Evolutionary conservation across 2,329 filamentous ascomycete genomes (phyloP).

Genomic region (Alternaria viburni): DNA sequence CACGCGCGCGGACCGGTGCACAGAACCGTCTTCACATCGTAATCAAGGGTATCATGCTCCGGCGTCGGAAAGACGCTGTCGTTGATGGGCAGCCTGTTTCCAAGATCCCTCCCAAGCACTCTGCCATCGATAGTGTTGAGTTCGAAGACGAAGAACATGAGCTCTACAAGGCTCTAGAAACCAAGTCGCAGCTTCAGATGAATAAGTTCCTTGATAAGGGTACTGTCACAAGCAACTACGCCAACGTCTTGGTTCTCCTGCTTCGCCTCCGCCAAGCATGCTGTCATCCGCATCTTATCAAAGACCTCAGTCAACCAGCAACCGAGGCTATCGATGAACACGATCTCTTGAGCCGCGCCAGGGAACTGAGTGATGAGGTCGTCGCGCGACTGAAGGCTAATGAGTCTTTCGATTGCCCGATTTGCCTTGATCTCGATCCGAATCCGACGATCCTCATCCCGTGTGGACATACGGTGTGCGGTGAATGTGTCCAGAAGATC

Average conservation of each 20-base stretch:
- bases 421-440: slow-evolving; percentile 77
- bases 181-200: slow-evolving; percentile 71
- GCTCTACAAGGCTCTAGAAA: slow-evolving; percentile 72
- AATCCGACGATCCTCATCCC: slow-evolving; percentile 81
- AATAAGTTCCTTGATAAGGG: slow-evolving; percentile 76
- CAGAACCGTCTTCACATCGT: slow-evolving; percentile 77
- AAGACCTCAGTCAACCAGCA: slow-evolving; percentile 69
- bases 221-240: slow-evolving; percentile 73
- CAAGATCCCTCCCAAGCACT: slow-evolving; percentile 69
- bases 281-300: slow-evolving; percentile 76
- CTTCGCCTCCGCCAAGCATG: slow-evolving; percentile 81
- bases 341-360: slow-evolving; percentile 68
- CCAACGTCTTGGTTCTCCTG: slow-evolving; percentile 78
- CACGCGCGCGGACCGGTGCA: slow-evolving; percentile 51
- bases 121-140: slow-evolving; percentile 65
- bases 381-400: slow-evolving; percentile 69
- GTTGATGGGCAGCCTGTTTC: slow-evolving; percentile 83
- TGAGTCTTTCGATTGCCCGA: slow-evolving; percentile 76
- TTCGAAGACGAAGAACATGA: slow-evolving; percentile 70
- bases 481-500: slow-evolving; percentile 75
- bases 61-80: slow-evolving; percentile 78
- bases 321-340: slow-evolving; percentile 62
- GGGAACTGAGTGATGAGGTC: slow-evolving; percentile 64
- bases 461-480: slow-evolving; percentile 82
- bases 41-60: slow-evolving; percentile 80